Conservation (phyloP, 2,329 filamentous ascomycete genomes). For the Aureobasidium lini region DNA sequence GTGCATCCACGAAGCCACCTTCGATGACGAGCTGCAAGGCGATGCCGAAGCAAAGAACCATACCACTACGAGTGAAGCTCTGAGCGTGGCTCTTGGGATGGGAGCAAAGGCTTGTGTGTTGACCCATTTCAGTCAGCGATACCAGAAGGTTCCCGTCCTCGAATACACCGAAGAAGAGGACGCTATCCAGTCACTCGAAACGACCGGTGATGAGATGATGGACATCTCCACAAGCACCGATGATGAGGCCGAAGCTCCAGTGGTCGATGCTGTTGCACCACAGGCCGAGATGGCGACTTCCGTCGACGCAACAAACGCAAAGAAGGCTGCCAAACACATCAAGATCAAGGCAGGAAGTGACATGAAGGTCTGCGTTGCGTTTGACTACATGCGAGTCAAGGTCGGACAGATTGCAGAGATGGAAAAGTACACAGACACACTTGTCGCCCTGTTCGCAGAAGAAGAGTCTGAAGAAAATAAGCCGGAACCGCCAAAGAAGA, state of each 20-base stretch:
- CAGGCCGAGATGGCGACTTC: not conserved
- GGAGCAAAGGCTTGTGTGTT: conserved; percentile 69
- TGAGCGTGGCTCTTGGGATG: conserved; percentile 72
- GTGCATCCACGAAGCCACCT: conserved; percentile 91
- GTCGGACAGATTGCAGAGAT: conserved; percentile 63
- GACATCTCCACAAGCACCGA: conserved; percentile 17
- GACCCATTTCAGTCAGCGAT: conserved; percentile 93
- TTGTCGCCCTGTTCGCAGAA: conserved; percentile 50
- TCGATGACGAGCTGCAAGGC: conserved; percentile 71
- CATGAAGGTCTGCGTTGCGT: conserved; percentile 63
- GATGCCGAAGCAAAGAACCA: conserved; percentile 87
- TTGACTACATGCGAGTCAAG: conserved; percentile 70
- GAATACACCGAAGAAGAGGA: conserved; percentile 30
- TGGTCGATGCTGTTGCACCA: conserved; percentile 15
- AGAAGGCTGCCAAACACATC: conserved; percentile 21
- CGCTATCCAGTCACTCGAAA: conserved; percentile 4
- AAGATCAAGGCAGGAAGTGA: conserved; percentile 38
- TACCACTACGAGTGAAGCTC: conserved; percentile 78
- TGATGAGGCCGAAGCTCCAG: conserved; percentile 11
- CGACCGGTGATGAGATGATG: conserved; percentile 16
- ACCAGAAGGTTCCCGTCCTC: conserved; percentile 63
- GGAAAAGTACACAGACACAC: conserved; percentile 53
- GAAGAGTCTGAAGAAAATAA: conserved; percentile 26
- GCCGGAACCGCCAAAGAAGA: not conserved
- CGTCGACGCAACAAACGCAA: conserved; percentile 10